Conservation (phyloP, 148 eudicot genomes). For the Nyssa sinensis region DNA sequence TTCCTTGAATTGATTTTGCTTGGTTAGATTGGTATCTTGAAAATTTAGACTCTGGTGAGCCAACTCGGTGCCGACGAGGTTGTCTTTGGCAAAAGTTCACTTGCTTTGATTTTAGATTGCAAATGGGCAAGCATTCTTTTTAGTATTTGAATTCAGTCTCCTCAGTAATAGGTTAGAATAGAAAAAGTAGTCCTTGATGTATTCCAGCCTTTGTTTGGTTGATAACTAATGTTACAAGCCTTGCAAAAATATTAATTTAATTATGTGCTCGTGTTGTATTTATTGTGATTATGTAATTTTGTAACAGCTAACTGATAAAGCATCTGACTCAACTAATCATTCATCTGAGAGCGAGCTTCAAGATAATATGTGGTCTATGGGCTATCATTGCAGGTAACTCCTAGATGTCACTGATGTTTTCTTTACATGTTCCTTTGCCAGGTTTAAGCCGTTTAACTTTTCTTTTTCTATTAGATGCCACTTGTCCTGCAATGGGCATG, state of each 20-base stretch:
- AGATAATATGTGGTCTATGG: constrained; percentile 40
- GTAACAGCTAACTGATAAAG: constrained; percentile 56
- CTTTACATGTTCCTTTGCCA: not conserved
- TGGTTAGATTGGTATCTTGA: not conserved
- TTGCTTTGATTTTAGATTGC: not conserved
- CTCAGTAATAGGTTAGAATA: not conserved
- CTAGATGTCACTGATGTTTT: not conserved
- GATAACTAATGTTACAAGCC: not conserved
- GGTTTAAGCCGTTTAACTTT: not conserved
- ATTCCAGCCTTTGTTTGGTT: not conserved
- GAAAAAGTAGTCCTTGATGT: not conserved
- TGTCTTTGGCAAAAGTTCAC: not conserved
- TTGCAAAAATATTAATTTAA: not conserved
- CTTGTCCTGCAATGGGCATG: not conserved
- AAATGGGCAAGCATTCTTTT: not conserved
- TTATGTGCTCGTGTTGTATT: constrained; percentile 4
- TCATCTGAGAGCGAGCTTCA: constrained; percentile 63
- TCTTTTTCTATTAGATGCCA: not conserved
- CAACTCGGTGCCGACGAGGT: not conserved
- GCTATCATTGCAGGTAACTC: constrained; percentile 57
- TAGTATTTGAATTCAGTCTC: not conserved
- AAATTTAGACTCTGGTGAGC: not conserved
- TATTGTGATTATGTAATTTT: constrained; percentile 23
- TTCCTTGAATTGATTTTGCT: not conserved
- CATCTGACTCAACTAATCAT: constrained; percentile 66